Conservation (phyloP, 768 basidiomycete species). For the Boletus insuetus region DNA sequence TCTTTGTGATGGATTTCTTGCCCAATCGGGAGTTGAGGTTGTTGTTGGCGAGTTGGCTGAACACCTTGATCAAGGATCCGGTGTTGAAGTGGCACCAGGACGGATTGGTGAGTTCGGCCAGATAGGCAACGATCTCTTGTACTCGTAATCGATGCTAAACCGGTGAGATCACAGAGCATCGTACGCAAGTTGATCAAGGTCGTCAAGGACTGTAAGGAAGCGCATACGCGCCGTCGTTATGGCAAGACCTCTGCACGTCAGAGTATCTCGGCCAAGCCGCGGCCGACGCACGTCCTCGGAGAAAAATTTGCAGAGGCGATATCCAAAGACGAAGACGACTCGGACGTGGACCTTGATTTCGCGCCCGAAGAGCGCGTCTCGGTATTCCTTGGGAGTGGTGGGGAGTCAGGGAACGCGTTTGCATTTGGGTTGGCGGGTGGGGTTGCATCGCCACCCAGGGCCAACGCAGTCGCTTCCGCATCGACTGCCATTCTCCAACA, state of each 20-base stretch:
- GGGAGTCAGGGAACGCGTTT: constrained; percentile 47
- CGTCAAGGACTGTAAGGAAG: constrained; percentile 75
- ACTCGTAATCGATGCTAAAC: constrained; percentile 4
- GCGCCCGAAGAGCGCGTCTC: constrained; percentile 47
- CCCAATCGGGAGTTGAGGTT: constrained; percentile 75
- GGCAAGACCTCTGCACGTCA: constrained; percentile 30
- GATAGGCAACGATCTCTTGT: not conserved
- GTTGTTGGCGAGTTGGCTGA: constrained; percentile 76
- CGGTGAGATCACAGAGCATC: constrained; percentile 51
- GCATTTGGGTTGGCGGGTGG: constrained; percentile 28
- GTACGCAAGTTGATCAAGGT: constrained; percentile 82
- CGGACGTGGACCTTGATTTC: constrained; percentile 79
- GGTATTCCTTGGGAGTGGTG: constrained; percentile 33
- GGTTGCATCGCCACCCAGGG: constrained; percentile 35
- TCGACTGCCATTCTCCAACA: constrained; percentile 65
- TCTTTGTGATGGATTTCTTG: constrained; percentile 86
- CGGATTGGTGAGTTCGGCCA: constrained; percentile 57
- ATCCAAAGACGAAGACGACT: constrained; percentile 51
- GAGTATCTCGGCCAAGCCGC: constrained; percentile 32
- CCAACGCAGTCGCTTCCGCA: constrained; percentile 50
- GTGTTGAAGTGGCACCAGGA: constrained; percentile 62
- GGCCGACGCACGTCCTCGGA: constrained; percentile 50
- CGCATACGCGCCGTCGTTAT: constrained; percentile 46
- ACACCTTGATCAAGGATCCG: constrained; percentile 71
- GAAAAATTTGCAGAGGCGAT: constrained; percentile 64